Base-by-base conservation (phyloP, 2,329 filamentous ascomycete genomes). In the Arthrinium puccinioides region DNA sequence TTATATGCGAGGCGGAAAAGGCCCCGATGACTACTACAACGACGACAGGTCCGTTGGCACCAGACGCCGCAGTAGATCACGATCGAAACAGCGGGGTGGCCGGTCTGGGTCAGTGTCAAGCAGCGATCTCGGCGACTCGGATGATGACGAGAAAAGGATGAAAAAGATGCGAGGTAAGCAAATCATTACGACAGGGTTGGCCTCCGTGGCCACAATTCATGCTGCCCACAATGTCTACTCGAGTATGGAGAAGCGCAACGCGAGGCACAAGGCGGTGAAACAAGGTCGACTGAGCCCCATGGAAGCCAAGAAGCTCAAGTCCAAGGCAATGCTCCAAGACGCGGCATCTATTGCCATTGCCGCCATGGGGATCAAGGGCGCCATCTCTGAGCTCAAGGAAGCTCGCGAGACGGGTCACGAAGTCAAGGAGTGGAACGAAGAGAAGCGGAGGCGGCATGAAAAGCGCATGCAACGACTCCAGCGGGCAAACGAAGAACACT, bases 101-200 rank as follows among this genome's bases (percentile, higher is more conserved):
- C 60, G 62, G 46, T 68, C 66, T 23, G 62, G 60, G 34, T 73
- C 72, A 33, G 63, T 60, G 31, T 76, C 71, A 13, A 72, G 68
- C 23, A 71, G 70, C 15, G 72, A 77, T 48, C 53, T 77, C 33
- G 74, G 73, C 34, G 72, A 77, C 57, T 77, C 74, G 44, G 69
- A 72, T 14, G 70, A 73, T 16, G 74, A 79, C 45, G 65, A 69
- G 53, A 74, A 66, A 55, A 62, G 61, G 43, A 64, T 64, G 25
- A 70, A 64, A 55, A 76, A 73, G 55, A 73, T 77, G 65, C 72
- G 64, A 74, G 72, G 73, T 74, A 77, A 78, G 69, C 73, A 76
- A 64, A 49, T 76, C 42, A 46, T 79, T 40, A 76, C 70, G 37
- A 69, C 72, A 7, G 73, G 72, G 32, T 59, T 78, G 39, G 74